Base-by-base conservation (phyloP, 2,329 filamentous ascomycete genomes). In the Aureobasidium pullulans region DNA sequence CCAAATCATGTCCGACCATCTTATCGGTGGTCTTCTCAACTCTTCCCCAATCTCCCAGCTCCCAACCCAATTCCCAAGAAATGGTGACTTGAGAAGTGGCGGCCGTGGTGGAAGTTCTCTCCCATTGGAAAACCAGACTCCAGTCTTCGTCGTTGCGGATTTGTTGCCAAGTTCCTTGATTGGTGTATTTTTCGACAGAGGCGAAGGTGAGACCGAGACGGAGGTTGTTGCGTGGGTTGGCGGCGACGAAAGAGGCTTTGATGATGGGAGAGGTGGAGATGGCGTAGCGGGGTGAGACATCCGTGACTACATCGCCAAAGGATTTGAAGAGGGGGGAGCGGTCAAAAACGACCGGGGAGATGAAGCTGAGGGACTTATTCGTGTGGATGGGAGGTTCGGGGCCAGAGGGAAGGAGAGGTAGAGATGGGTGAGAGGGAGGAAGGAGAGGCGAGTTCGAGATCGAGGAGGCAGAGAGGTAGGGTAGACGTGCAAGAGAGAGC, bases 191-290 rank as follows among this genome's bases (percentile, higher is more conserved):
- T 76, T 96, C 91, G 0, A 96, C 81, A 0, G 88, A 83, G 0
- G 86, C 86, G 71, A 85, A 96, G 0, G 90, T 96, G 2, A 79
- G 80, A 67, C 89, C 92, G 1, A 90, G 83, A 1, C 85, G 83
- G 32, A 96, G 82, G 64, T 96, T 88, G 71, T 96, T 96, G 32
- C 93, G 83, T 15, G 93, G 93, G 67, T 96, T 96, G 1, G 92
- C 92, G 15, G 87, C 93, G 2, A 93, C 83, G 71, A 96, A 96
- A 0, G 79, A 84, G 0, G 81, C 87, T 15, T 76, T 80, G 50
- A 92, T 83, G 4, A 77, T 76, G 3, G 90, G 89, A 8, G 80
- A 74, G 1, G 72, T 63, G 3, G 90, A 89, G 11, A 80, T 73
- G 1, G 72, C 63, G 10, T 79, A 69, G 0, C 73, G 68, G 1